Conservation (phyloP, 2,329 filamentous ascomycete genomes). For the Diaporthe sp. region DNA sequence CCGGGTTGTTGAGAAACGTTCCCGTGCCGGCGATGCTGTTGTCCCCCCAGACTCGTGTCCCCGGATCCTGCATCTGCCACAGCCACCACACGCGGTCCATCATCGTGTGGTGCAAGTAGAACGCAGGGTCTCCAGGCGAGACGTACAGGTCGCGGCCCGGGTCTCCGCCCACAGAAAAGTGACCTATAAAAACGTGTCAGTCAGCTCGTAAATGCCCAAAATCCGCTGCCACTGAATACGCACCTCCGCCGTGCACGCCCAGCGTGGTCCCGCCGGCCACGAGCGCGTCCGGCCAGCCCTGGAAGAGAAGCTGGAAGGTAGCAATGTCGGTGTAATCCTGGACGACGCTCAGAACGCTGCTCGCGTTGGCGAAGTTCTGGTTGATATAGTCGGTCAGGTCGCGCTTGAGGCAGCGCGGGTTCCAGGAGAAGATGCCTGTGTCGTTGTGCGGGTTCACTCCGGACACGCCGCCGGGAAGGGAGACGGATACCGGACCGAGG, state of each 20-base stretch:
- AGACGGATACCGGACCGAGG: constrained; percentile 52
- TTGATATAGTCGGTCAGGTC: constrained; percentile 47
- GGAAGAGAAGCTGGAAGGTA: constrained; percentile 55
- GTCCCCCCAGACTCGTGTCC: constrained; percentile 50
- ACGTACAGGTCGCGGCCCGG: constrained; percentile 4
- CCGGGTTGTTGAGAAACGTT: constrained; percentile 39
- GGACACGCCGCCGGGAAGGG: constrained; percentile 45
- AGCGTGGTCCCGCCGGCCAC: constrained; percentile 2
- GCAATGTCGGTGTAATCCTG: constrained; percentile 32
- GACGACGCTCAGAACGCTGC: neutral
- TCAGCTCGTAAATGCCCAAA: neutral
- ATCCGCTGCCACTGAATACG: no score
- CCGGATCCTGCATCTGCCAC: constrained; percentile 53
- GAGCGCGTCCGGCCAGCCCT: constrained; percentile 28
- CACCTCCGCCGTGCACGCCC: constrained; percentile 8
- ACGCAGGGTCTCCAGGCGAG: constrained; percentile 7
- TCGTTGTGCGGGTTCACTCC: constrained; percentile 46
- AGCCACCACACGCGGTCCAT: constrained; percentile 52
- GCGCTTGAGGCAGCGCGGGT: constrained; percentile 56
- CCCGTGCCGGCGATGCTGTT: constrained; percentile 18
- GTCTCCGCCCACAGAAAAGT: neutral
- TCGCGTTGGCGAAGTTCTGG: constrained; percentile 23
- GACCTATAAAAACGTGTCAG: neutral
- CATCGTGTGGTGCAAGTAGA: constrained; percentile 12
- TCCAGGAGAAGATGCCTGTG: constrained; percentile 49